Evolutionary conservation across 345 rosid species (phyloP).

Genomic region (Gossypium sturtianum): DNA sequence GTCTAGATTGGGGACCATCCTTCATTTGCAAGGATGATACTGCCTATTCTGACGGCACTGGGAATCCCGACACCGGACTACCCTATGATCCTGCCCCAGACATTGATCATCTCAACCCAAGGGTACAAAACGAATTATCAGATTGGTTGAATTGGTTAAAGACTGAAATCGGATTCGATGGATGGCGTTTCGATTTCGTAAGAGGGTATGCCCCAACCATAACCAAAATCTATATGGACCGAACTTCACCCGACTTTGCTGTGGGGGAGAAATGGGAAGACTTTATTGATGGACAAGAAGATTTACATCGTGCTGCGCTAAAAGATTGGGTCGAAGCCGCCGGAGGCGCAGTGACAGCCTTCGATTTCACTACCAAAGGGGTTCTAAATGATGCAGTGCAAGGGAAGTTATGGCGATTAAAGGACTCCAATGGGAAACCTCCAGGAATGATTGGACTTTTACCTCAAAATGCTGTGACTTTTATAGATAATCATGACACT

Average conservation of each 20-base stretch:
- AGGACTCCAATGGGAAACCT: slow-evolving; percentile 64
- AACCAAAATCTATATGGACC: slow-evolving; percentile 44
- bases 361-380: slow-evolving; percentile 87
- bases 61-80: slow-evolving; percentile 62
- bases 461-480: slow-evolving; percentile 74
- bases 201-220: slow-evolving; percentile 58
- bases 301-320: slow-evolving; percentile 51
- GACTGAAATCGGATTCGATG: slow-evolving; percentile 60
- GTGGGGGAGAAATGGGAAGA: slow-evolving; percentile 76
- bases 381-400: slow-evolving; percentile 64
- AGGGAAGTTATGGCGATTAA: slow-evolving; percentile 75
- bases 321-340: slow-evolving; percentile 56
- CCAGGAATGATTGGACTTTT: slow-evolving; percentile 67
- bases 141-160: slow-evolving; percentile 94
- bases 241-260: slow-evolving; percentile 58
- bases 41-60: slow-evolving; percentile 50
- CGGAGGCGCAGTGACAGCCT: slow-evolving; percentile 54
- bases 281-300: slow-evolving; percentile 48
- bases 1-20: slow-evolving; percentile 85
- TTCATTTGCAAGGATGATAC: slow-evolving; percentile 53
- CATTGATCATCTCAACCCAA: slow-evolving; percentile 70
- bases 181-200: slow-evolving; percentile 78
- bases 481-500: slow-evolving; percentile 77
- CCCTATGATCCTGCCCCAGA: slow-evolving; percentile 55
- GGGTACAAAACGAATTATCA: slow-evolving; percentile 62